Percentiles rank a stretch among this genome's conserved stretches.
Evolutionary conservation across 2,329 filamentous ascomycete species (phyloP).

Genomic region (Aspergillus felis): DNA sequence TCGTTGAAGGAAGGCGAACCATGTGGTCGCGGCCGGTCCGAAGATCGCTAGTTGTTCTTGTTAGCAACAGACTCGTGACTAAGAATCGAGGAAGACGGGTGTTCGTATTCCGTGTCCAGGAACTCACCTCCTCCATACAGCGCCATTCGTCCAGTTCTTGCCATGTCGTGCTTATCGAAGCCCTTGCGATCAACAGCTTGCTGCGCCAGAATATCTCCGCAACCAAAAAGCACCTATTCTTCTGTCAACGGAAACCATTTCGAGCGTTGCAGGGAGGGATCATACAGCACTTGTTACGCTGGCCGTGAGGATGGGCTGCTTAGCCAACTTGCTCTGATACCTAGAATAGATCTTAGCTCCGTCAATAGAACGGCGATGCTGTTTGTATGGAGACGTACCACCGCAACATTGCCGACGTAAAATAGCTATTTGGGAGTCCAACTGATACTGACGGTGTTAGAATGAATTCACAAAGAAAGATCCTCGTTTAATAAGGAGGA

Average conservation of each 20-base stretch:
- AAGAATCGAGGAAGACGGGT: neutral
- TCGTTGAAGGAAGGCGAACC: constrained; percentile 76
- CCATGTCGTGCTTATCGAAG: constrained; percentile 66
- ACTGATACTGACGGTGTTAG: neutral
- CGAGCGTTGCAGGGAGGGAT: neutral
- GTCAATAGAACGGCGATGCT: constrained; percentile 4
- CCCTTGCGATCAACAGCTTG: constrained; percentile 83
- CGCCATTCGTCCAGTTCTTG: constrained; percentile 47
- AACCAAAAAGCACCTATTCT: constrained; percentile 73
- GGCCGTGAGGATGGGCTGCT: constrained; percentile 83
- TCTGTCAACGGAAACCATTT: neutral
- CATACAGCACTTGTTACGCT: constrained; percentile 75
- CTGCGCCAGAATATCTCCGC: constrained; percentile 87
- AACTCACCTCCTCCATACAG: constrained; percentile 47
- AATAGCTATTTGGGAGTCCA: neutral
- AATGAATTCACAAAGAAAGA: neutral
- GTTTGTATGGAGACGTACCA: constrained; percentile 24
- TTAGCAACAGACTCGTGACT: constrained; percentile 5
- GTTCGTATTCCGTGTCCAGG: neutral
- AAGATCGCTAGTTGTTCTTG: constrained; percentile 58
- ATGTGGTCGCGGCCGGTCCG: constrained; percentile 80
- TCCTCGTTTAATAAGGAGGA: neutral
- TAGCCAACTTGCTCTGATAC: constrained; percentile 81
- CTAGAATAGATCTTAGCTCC: constrained; percentile 40
- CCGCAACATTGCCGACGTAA: constrained; percentile 29